phyloP scores from a whole-genome alignment of 768 basidiomycete genomes.

The Crassisporium funariophilum region DNA sequence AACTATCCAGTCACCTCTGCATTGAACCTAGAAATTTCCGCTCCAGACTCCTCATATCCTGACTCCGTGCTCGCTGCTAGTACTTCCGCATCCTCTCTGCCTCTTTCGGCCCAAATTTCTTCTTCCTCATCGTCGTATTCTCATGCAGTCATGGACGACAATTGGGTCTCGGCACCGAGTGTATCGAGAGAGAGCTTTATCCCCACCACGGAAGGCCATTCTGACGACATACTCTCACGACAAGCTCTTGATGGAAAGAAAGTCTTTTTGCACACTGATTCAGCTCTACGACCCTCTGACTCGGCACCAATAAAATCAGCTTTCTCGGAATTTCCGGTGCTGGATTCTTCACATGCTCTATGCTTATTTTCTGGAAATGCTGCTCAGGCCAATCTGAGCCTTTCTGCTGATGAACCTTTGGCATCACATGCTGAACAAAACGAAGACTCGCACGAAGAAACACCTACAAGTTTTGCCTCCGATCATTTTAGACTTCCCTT shows the following conservation, averaged over 20 bases:
- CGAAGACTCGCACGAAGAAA: conserved; percentile 20
- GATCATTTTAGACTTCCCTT: conserved; percentile 21
- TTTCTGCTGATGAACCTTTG: conserved; percentile 9
- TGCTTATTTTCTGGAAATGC: not conserved
- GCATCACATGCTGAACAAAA: conserved; percentile 10
- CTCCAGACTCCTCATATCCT: no score
- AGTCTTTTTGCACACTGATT: conserved; percentile 3
- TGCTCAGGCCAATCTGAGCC: conserved; percentile 1
- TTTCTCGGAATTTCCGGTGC: conserved; percentile 3
- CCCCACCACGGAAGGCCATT: conserved; percentile 17
- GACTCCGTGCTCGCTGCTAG: no score
- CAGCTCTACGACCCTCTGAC: conserved; percentile 1
- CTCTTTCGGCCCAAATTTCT: conserved; percentile 2
- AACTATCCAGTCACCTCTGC: no score
- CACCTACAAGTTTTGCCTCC: conserved; percentile 18
- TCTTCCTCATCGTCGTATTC: conserved; percentile 10
- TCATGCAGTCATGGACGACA: conserved; percentile 11
- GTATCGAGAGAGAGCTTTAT: conserved; percentile 17
- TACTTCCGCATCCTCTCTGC: not conserved
- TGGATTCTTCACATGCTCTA: not conserved
- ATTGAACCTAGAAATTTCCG: no score
- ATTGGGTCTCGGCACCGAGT: conserved; percentile 9
- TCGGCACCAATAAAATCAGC: no score
- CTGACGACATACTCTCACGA: conserved; percentile 26
- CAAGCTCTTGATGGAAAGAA: conserved; percentile 9